Evolutionary conservation across 441 rosid species (phyloP).

Genomic region (Erodium chrysanthum): DNA sequence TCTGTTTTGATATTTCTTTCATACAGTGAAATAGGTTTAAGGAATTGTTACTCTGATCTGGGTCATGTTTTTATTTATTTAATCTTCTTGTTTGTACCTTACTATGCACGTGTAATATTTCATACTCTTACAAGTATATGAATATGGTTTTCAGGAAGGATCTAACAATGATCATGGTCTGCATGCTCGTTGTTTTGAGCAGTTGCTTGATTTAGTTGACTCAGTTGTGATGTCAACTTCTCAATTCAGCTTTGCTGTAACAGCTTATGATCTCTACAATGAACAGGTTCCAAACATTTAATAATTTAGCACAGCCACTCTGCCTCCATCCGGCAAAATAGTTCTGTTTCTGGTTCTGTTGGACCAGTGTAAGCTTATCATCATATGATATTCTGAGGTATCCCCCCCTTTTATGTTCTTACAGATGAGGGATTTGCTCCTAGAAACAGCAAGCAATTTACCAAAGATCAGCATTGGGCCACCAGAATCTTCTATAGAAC

Average conservation of each 20-base stretch:
- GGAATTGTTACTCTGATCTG: background rate
- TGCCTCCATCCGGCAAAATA: background rate
- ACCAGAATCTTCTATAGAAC: slow-evolving; percentile 44
- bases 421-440: slow-evolving; percentile 69
- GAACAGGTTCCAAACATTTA: slow-evolving; percentile 54
- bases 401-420: slow-evolving; percentile 20
- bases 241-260: slow-evolving; percentile 56
- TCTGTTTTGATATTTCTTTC: background rate
- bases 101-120: background rate
- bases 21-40: background rate
- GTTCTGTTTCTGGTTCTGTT: background rate
- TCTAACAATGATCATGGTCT: slow-evolving; percentile 88
- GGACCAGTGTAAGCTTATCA: slow-evolving; percentile 11
- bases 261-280: slow-evolving; percentile 78
- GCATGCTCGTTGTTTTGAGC: slow-evolving; percentile 92
- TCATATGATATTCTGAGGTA: slow-evolving; percentile 20
- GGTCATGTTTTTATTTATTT: background rate
- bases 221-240: slow-evolving; percentile 74
- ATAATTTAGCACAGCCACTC: background rate
- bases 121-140: background rate
- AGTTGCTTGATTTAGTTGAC: slow-evolving; percentile 73
- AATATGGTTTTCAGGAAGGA: slow-evolving; percentile 58
- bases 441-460: slow-evolving; percentile 40
- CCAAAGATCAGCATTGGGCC: slow-evolving; percentile 54
- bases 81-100: background rate